Percentiles rank a stretch among this genome's conserved stretches.
Conservation (phyloP, 306 rosid genomes). For the Acacia melanoxylon region DNA sequence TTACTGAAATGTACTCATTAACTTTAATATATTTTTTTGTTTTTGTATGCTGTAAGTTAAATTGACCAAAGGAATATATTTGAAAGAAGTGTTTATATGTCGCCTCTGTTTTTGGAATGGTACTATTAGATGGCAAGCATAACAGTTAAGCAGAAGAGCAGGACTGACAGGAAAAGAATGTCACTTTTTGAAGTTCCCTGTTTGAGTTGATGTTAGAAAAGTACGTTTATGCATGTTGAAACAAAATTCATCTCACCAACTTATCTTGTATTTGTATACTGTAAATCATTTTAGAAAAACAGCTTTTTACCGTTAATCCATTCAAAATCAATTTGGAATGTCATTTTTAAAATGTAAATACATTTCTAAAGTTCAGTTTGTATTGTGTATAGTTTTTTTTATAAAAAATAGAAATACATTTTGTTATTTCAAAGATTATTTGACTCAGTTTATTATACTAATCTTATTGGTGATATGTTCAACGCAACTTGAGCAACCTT, state of each 20-base stretch:
- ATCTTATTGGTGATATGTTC: no score
- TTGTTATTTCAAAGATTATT: no score
- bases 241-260: no score
- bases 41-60: background rate
- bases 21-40: background rate
- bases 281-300: no score
- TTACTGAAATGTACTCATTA: background rate
- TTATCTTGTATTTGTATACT: accelerated
- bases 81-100: background rate
- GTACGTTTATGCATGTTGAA: accelerated
- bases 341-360: no score
- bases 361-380: no score
- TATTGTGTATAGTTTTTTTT: no score
- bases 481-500: no score
- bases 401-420: no score
- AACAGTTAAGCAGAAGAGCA: background rate
- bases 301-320: background rate
- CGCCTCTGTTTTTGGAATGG: background rate
- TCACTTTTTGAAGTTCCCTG: background rate
- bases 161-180: background rate
- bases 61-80: background rate
- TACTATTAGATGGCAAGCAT: background rate
- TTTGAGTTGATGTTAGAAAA: no score
- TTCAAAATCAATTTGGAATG: background rate
- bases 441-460: no score